Base-by-base conservation (phyloP, 345 rosid species). In the Salix purpurea region DNA sequence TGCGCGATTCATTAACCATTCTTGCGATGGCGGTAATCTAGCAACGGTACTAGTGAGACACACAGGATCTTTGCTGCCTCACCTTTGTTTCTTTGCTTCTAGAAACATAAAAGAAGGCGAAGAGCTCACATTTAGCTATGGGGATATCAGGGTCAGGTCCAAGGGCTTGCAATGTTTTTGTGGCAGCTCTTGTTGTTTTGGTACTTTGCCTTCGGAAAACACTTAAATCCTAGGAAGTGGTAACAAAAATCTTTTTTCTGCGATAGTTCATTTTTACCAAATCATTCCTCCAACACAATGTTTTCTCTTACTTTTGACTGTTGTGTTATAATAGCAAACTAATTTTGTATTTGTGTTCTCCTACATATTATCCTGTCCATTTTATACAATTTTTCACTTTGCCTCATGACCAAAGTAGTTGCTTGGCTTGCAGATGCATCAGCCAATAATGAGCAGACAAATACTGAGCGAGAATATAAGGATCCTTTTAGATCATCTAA, bases 11-110 rank as follows among this genome's bases (percentile, higher is more conserved):
- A 86, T 94, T 23, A 94, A 92, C 87, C 99, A 91, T 84, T 95
- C 98, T 56, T 95, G 98, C 72, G 98, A 91, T 26, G 96, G 98
- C 0, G 97, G 96, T 39, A 91, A 93, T 76, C 87, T 95, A 52
- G 87, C 85, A 3, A 87, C 96, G 0, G 77, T 80, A 15, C 81
- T 93, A 5, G 80, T 90, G 79, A 91, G 98, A 80, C 87, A 84
- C 82, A 50, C 91, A 9, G 97, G 97, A 28, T 82, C 84, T 10
- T 64, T 89, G 69, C 70, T 95, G 39, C 94, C 97, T 69, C 94
- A 86, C 14, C 88, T 93, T 19, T 93, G 97, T 85, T 89, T 95
- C 88, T 89, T 93, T 69, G 92, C 99, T 76, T 85, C 93, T 7
- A 88, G 85, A 75, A 92, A 89, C 76, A 90, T 91, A 71, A 72